Evolutionary conservation across 768 basidiomycete species (phyloP).

Genomic region (Psilocybe subaeruginosa): DNA sequence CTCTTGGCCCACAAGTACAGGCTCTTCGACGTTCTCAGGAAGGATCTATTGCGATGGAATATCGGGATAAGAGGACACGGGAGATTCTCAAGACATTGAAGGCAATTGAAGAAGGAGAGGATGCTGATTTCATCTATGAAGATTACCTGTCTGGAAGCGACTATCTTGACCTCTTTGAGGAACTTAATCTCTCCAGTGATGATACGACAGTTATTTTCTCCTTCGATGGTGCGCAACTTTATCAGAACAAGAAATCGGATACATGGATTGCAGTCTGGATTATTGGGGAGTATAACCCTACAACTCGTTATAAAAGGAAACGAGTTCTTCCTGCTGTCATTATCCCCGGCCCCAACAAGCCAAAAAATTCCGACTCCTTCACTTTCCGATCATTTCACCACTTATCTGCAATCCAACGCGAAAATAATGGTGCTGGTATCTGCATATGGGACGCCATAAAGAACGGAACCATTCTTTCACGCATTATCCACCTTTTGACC

Average conservation of each 20-base stretch:
- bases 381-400: slow-evolving; percentile 35
- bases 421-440: slow-evolving; percentile 23
- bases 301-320: slow-evolving; percentile 31
- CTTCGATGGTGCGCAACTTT: slow-evolving; percentile 43
- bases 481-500: slow-evolving; percentile 24
- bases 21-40: slow-evolving; percentile 29
- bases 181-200: slow-evolving; percentile 23
- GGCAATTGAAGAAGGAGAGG: neutral
- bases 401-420: slow-evolving; percentile 33
- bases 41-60: slow-evolving; percentile 28
- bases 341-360: slow-evolving; percentile 41
- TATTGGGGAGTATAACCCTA: slow-evolving; percentile 29
- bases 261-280: slow-evolving; percentile 43
- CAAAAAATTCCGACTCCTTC: slow-evolving; percentile 37
- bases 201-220: slow-evolving; percentile 36
- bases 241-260: slow-evolving; percentile 41
- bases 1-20: slow-evolving; percentile 47
- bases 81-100: slow-evolving; percentile 11
- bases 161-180: slow-evolving; percentile 23
- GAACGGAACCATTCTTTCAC: slow-evolving; percentile 16
- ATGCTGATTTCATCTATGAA: slow-evolving; percentile 13
- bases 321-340: slow-evolving; percentile 32
- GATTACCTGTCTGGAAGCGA: slow-evolving; percentile 27
- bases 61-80: slow-evolving; percentile 25
- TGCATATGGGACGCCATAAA: slow-evolving; percentile 27